Evolutionary conservation across 2,329 filamentous ascomycete genomes (phyloP), one percentile per base, ranked within the genome.

Genomic region (Cladosporium oxysporum): DNA sequence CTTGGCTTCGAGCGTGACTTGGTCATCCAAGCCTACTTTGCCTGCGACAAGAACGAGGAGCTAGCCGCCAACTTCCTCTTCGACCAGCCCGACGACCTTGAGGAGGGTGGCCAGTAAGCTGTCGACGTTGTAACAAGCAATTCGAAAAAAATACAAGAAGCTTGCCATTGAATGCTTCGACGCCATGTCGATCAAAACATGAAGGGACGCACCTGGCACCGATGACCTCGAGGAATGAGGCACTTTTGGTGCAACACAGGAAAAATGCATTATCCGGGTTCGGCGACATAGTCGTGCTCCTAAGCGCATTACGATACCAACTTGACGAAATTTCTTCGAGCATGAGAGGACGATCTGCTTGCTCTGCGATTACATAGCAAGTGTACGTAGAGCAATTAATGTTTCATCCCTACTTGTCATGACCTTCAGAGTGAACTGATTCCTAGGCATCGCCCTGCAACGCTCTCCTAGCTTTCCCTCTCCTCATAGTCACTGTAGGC

Each of bases 11-110:
- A 94, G 73, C 89, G 93, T 67, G 93, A 98, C 73, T 88, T 93
- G 73, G 95, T 95, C 61, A 97, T 98, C 71, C 94, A 99, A 81
- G 95, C 95, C 29, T 99, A 98, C 82, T 99, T 99, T 77, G 95
- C 95, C 37, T 99, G 95, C 79, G 95, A 99, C 81, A 99, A 98
- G 87, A 98, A 99, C 79, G 95, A 99, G 81, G 95, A 99, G 80
- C 85, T 99, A 61, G 95, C 95, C 0, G 95, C 95, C 70, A 99
- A 99, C 81, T 98, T 97, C 80, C 84, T 99, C 67, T 99, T 99
- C 76, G 95, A 99, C 74, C 93, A 98, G 81, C 93, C 93, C 11
- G 93, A 96, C 68, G 93, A 97, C 68, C 74, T 71, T 7, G 76
- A 77, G 66, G 76, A 78, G 67, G 53, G 53, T 16, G 53, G 53